A percentile compares a stretch with the other conserved stretches of the same genome.
These are phyloP conservation scores for Colletotrichum scovillei DNA, from an alignment of 2,329 filamentous ascomycete species.

Conservation along the genomic window DNA sequence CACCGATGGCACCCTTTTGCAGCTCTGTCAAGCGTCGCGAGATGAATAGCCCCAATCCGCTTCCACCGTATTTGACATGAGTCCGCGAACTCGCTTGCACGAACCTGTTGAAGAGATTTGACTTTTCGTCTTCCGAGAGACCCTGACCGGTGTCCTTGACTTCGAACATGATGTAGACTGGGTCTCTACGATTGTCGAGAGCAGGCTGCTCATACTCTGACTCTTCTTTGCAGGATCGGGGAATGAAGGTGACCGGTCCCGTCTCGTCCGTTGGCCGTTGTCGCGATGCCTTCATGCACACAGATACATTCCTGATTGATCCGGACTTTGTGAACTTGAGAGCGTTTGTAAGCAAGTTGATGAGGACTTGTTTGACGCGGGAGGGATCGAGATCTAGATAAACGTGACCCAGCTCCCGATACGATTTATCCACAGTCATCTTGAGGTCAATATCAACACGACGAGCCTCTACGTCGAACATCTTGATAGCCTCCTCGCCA, in stretches of 20 bases:
- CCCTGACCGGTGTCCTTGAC: constrained; percentile 84
- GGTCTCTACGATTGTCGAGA: constrained; percentile 50
- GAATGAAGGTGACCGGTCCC: constrained; percentile 70
- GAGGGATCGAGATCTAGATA: constrained; percentile 79
- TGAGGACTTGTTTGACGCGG: constrained; percentile 80
- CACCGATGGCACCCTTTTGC: constrained; percentile 83
- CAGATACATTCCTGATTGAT: constrained; percentile 64
- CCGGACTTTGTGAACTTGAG: constrained; percentile 83
- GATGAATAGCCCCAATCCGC: constrained; percentile 83
- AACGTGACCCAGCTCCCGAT: constrained; percentile 66
- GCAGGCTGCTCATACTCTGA: constrained; percentile 50
- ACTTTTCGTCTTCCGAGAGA: constrained; percentile 77
- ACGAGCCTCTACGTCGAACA: constrained; percentile 81
- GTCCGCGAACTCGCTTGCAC: constrained; percentile 81
- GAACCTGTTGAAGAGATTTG: constrained; percentile 81
- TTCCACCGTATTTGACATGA: constrained; percentile 83
- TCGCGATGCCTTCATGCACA: constrained; percentile 58
- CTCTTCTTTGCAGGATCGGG: constrained; percentile 61
- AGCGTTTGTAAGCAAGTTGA: constrained; percentile 84
- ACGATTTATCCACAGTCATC: constrained; percentile 72
- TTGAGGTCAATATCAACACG: constrained; percentile 75
- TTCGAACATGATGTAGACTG: constrained; percentile 76
- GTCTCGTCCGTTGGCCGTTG: constrained; percentile 51
- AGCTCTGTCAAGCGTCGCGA: constrained; percentile 82
- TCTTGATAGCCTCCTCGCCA: constrained; percentile 76